These are phyloP conservation scores for Periconia digitata DNA, from an alignment of 2,329 filamentous ascomycete genomes.

Conservation along the genomic window DNA sequence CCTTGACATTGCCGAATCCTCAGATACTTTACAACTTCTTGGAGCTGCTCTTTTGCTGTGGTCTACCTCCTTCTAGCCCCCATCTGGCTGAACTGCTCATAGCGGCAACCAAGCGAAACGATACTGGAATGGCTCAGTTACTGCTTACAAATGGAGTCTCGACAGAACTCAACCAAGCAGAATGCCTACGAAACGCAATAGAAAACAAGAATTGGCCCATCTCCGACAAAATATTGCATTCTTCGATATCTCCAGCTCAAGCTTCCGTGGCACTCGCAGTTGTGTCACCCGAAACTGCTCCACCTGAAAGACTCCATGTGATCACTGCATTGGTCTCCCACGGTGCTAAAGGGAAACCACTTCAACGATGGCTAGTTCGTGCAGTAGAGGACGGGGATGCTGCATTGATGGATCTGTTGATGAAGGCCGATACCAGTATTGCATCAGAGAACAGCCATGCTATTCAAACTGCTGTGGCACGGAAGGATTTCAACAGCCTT, in stretches of 20 bases:
- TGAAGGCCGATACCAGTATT: conserved; percentile 28
- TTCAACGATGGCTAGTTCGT: conserved; percentile 28
- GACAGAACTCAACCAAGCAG: conserved; percentile 29
- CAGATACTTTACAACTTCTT: conserved; percentile 32
- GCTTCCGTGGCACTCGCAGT: conserved; percentile 28
- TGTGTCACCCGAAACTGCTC: conserved; percentile 21
- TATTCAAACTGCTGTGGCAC: conserved; percentile 24
- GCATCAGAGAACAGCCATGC: conserved; percentile 19
- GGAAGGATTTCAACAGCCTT: conserved; percentile 25
- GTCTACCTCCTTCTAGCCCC: conserved; percentile 28
- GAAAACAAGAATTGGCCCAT: conserved; percentile 32
- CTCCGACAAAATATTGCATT: conserved; percentile 26
- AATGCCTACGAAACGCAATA: conserved; percentile 31
- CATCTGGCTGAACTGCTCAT: conserved; percentile 31
- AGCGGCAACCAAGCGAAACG: conserved; percentile 29
- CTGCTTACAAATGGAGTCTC: conserved; percentile 35
- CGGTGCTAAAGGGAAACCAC: conserved; percentile 29
- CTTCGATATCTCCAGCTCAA: conserved; percentile 26
- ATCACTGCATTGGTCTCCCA: conserved; percentile 27
- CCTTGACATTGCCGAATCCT: conserved; percentile 29
- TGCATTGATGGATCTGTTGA: conserved; percentile 28
- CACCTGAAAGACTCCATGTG: conserved; percentile 27
- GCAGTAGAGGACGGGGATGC: conserved; percentile 33
- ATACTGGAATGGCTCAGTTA: conserved; percentile 31
- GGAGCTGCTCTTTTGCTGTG: conserved; percentile 37